Conservation (phyloP, 192 early-diverging fungal genomes). For the Coemansia sp. region DNA sequence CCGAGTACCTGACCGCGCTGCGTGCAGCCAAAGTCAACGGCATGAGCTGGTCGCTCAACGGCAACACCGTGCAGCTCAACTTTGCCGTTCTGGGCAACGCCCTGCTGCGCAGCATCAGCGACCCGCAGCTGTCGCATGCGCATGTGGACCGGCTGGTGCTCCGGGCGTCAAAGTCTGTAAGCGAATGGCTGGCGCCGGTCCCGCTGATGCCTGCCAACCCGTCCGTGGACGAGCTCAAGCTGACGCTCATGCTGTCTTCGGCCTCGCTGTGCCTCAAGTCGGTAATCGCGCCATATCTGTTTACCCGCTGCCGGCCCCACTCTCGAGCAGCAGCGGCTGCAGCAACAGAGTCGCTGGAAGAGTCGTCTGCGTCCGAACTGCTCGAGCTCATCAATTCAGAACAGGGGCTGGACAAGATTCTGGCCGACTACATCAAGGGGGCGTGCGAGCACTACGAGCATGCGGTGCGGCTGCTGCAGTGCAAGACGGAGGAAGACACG, state of each 20-base stretch:
- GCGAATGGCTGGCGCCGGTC: conserved; percentile 28
- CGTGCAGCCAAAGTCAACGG: conserved; percentile 33
- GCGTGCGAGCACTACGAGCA: conserved; percentile 20
- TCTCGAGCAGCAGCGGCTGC: background rate
- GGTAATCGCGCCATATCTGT: conserved; percentile 34
- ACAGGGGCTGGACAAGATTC: conserved; percentile 7
- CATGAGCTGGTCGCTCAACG: conserved; percentile 36
- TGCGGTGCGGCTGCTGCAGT: conserved; percentile 4
- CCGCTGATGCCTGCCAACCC: conserved; percentile 25
- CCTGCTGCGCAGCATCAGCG: conserved; percentile 31
- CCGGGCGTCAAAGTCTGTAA: conserved; percentile 21
- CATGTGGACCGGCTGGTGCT: conserved; percentile 31
- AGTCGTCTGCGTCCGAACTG: background rate
- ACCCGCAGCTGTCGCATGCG: conserved; percentile 27
- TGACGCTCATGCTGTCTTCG: conserved; percentile 35
- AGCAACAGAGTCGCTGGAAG: background rate
- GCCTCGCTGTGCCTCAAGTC: conserved; percentile 35
- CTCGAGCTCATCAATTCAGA: conserved; percentile 12
- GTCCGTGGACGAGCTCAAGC: conserved; percentile 19
- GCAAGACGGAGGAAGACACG: conserved; percentile 11
- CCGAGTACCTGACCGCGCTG: conserved; percentile 30
- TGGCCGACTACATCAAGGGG: conserved; percentile 25
- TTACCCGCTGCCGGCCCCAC: conserved; percentile 15
- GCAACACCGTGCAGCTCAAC: conserved; percentile 41
- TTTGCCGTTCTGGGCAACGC: conserved; percentile 45